A percentile compares a stretch with the other conserved stretches of the same genome.
Evolutionary conservation across 73 alveolate genomes (phyloP).

Genomic region (Tetrahymena elliotti): DNA sequence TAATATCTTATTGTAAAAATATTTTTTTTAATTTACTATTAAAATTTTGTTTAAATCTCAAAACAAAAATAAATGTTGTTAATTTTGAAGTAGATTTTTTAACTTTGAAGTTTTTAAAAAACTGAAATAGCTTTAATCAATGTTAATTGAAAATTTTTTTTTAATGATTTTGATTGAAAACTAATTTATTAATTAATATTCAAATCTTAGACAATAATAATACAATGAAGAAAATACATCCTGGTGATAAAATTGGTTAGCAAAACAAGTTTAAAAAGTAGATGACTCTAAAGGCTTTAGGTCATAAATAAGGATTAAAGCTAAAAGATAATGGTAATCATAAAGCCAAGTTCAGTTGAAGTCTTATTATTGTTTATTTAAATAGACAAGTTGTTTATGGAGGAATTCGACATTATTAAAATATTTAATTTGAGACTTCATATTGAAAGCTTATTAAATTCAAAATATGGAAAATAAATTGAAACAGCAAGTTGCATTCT

Average conservation of each 20-base stretch:
- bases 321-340: not conserved
- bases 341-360: not conserved
- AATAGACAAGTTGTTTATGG: not conserved
- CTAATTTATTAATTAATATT: no score
- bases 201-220: not conserved
- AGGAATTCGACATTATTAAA: not conserved
- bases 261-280: not conserved
- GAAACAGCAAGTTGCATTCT: not conserved
- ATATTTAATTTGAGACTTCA: not conserved
- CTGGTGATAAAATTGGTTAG: not conserved
- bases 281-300: not conserved
- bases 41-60: no score
- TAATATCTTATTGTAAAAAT: no score
- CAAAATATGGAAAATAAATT: not conserved
- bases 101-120: no score
- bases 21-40: no score
- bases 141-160: no score
- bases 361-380: not conserved
- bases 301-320: not conserved
- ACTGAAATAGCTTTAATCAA: not conserved
- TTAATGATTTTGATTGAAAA: no score
- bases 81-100: not conserved
- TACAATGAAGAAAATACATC: not conserved
- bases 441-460: not conserved
- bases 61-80: no score